Conservation (phyloP, 495 filamentous ascomycete genomes). For the Daldinia concentrica region DNA sequence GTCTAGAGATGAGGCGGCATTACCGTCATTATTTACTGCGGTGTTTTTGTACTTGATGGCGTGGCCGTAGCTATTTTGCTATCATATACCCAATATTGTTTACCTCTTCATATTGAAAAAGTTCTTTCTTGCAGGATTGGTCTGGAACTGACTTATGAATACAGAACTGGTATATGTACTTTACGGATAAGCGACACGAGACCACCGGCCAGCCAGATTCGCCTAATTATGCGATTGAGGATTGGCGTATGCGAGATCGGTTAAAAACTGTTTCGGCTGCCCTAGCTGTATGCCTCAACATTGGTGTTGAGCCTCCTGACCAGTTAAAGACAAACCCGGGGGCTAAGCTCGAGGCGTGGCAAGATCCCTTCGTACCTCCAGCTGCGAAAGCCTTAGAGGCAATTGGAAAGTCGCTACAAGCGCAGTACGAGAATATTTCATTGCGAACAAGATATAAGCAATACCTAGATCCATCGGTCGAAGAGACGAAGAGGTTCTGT, state of each 20-base stretch:
- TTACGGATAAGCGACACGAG: conserved; percentile 95
- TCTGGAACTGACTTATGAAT: conserved; percentile 45
- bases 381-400: conserved; percentile 88
- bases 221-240: conserved; percentile 69
- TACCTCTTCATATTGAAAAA: neutral
- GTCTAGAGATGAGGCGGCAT: neutral
- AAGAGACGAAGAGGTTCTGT: conserved; percentile 96
- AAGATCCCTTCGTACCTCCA: conserved; percentile 83
- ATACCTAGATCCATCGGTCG: conserved; percentile 92
- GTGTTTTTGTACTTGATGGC: neutral
- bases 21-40: neutral
- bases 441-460: conserved; percentile 96
- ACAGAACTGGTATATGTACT: conserved; percentile 99
- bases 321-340: conserved; percentile 91
- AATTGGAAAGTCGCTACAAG: conserved; percentile 93
- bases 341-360: conserved; percentile 95
- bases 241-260: conserved; percentile 97
- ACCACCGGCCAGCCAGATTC: conserved; percentile 89
- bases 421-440: conserved; percentile 94
- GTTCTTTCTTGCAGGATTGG: neutral
- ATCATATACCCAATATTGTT: neutral
- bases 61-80: neutral
- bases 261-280: conserved; percentile 97
- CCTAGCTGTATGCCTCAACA: conserved; percentile 92
- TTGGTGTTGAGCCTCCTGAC: conserved; percentile 96